Conservation (phyloP, 2,329 filamentous ascomycete species). For the Talaromyces albobiverticillius region DNA sequence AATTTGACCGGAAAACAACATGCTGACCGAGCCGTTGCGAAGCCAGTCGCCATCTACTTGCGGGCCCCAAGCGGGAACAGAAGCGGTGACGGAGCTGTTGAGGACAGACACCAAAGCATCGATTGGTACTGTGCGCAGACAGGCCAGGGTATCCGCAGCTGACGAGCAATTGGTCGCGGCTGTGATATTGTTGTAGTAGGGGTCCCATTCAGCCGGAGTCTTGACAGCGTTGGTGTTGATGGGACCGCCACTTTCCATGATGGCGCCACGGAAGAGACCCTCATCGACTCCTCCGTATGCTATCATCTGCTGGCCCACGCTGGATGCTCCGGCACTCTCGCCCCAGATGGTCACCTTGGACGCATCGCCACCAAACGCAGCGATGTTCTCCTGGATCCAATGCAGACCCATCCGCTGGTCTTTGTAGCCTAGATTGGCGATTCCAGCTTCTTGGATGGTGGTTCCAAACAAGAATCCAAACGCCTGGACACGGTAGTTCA, state of each 20-base stretch:
- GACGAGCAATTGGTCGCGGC: neutral
- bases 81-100: neutral
- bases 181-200: neutral
- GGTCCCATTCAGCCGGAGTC: conserved; percentile 25
- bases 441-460: conserved; percentile 37
- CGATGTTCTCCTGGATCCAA: conserved; percentile 29
- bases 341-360: conserved; percentile 50
- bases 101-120: neutral
- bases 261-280: conserved; percentile 52
- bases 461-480: conserved; percentile 58
- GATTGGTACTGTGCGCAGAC: neutral
- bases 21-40: neutral
- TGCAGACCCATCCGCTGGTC: conserved; percentile 37
- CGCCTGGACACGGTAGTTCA: conserved; percentile 46
- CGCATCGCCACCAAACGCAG: neutral
- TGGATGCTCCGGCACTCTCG: conserved; percentile 53
- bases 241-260: conserved; percentile 53
- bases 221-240: conserved; percentile 44
- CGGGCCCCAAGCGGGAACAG: too few species aligned
- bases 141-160: neutral
- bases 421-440: conserved; percentile 56
- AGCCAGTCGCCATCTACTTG: neutral
- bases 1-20: conserved; percentile 27
- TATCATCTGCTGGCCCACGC: conserved; percentile 50
- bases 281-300: conserved; percentile 56